Conservation (phyloP, 2,329 filamentous ascomycete genomes). For the Neofusicoccum kwambonambiense region DNA sequence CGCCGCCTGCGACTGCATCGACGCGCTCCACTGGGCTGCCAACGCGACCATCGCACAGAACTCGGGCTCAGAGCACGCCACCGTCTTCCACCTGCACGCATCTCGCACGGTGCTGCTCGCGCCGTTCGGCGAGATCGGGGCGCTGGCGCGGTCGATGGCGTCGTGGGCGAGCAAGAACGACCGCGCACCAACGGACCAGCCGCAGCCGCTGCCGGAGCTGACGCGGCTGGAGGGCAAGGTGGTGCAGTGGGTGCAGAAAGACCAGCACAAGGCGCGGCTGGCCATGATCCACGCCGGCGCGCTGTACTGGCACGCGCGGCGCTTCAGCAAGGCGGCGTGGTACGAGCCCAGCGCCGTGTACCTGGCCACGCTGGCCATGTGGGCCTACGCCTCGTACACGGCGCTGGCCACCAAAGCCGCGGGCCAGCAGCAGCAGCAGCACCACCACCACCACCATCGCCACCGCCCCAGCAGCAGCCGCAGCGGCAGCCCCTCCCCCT, state of each 20-base stretch:
- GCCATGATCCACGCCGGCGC: slow-evolving; percentile 56
- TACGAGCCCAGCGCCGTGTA: slow-evolving; percentile 48
- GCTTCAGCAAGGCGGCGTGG: slow-evolving; percentile 49
- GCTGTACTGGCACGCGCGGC: slow-evolving; percentile 53
- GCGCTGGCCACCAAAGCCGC: not conserved
- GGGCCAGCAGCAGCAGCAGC: not conserved
- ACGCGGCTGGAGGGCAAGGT: slow-evolving; percentile 32
- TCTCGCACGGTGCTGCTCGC: slow-evolving; percentile 54
- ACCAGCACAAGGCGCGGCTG: slow-evolving; percentile 55
- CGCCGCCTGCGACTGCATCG: slow-evolving; percentile 49
- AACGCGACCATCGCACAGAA: slow-evolving; percentile 52
- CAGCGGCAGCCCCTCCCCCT: not conserved
- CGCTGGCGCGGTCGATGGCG: slow-evolving; percentile 39
- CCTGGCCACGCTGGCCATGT: slow-evolving; percentile 48
- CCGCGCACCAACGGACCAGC: not conserved
- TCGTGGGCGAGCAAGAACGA: slow-evolving; percentile 21
- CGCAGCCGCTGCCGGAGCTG: not conserved
- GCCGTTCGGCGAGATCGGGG: slow-evolving; percentile 48
- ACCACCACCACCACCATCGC: not conserved
- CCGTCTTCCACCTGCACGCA: slow-evolving; percentile 56
- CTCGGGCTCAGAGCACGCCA: slow-evolving; percentile 54
- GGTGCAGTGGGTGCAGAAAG: slow-evolving; percentile 50
- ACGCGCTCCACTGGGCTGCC: slow-evolving; percentile 59
- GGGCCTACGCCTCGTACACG: slow-evolving; percentile 44
- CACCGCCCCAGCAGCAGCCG: not conserved